A percentile compares a stretch with the other conserved stretches of the same genome.
Conservation (phyloP, 2,329 filamentous ascomycete genomes). For the Akanthomyces dipterigenus region DNA sequence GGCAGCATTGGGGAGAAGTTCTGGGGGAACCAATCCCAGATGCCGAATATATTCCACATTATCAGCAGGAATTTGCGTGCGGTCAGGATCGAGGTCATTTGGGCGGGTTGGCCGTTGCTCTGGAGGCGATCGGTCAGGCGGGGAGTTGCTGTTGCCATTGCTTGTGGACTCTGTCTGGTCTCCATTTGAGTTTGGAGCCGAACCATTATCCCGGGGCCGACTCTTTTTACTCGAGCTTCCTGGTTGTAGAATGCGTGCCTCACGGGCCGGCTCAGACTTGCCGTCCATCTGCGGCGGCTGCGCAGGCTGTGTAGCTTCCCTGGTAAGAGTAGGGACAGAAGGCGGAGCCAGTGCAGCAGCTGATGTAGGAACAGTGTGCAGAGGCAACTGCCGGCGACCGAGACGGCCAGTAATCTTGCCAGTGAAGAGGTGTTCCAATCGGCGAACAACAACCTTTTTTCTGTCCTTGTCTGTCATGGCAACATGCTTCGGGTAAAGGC, state of each 20-base stretch:
- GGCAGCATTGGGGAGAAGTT: conserved; percentile 39
- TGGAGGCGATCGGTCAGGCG: conserved; percentile 34
- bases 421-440: conserved; percentile 75
- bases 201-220: conserved; percentile 36
- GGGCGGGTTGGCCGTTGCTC: conserved; percentile 74
- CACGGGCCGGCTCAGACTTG: conserved; percentile 32
- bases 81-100: conserved; percentile 69
- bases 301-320: background rate
- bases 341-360: background rate
- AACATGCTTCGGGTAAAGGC: conserved; percentile 55
- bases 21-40: conserved; percentile 58
- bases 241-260: conserved; percentile 40
- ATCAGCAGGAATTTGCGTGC: conserved; percentile 66
- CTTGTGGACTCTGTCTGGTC: conserved; percentile 40
- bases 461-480: conserved; percentile 65
- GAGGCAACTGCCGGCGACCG: conserved; percentile 20
- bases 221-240: conserved; percentile 32
- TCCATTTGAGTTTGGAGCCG: conserved; percentile 40
- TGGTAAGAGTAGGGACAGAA: background rate
- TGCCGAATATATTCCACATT: conserved; percentile 77
- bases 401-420: conserved; percentile 51
- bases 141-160: conserved; percentile 34
- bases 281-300: background rate
- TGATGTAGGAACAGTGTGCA: conserved; percentile 14
- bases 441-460: conserved; percentile 69